Evolutionary conservation across 345 rosid species (phyloP).

Genomic region (Salix caprea): DNA sequence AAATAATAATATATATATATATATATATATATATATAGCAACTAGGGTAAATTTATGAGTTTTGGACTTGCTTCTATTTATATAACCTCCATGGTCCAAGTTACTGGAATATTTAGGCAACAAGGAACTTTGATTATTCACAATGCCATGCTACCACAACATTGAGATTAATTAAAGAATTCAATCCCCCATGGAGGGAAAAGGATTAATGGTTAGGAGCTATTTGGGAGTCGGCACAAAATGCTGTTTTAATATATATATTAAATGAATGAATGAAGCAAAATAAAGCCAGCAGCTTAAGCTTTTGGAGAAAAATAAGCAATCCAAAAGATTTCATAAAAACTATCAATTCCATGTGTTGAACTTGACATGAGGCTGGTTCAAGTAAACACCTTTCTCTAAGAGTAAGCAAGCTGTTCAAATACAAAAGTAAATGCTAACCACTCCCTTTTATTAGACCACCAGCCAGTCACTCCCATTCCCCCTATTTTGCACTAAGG

Average conservation of each 20-base stretch:
- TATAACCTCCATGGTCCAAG: background rate
- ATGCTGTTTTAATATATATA: background rate
- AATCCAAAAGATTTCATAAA: background rate
- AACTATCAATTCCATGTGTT: background rate
- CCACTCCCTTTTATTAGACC: background rate
- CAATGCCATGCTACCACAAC: background rate
- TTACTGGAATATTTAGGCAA: background rate
- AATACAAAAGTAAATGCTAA: background rate
- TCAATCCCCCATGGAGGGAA: background rate
- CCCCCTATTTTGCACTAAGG: background rate
- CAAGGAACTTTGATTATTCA: background rate
- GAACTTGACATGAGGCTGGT: background rate
- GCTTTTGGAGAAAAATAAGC: background rate
- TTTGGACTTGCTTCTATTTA: background rate
- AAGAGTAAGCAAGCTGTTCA: background rate
- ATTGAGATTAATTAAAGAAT: background rate
- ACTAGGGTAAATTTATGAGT: background rate
- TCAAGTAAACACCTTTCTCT: background rate
- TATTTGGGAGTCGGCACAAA: background rate
- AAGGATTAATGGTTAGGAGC: background rate
- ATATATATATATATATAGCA: background rate
- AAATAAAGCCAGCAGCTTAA: background rate
- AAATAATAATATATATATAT: too few relatives aligned
- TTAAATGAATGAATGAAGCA: background rate
- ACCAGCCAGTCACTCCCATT: background rate